phyloP scores from a whole-genome alignment of 805 yeast species.

The Yamadazyma philogaea region DNA sequence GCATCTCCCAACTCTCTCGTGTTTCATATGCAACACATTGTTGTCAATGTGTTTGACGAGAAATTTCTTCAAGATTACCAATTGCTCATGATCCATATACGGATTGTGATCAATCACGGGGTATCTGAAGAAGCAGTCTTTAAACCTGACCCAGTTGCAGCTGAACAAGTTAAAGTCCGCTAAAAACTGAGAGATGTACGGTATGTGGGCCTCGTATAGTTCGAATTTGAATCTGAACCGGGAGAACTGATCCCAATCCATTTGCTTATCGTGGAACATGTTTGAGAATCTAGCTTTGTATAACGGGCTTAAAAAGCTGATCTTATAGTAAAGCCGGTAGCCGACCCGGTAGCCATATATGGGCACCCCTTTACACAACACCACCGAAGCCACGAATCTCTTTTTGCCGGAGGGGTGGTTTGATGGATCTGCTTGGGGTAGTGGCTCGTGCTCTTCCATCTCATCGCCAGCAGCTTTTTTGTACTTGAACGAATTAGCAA shows the following conservation, averaged over 20 bases:
- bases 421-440: background rate
- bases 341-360: constrained; percentile 82
- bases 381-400: constrained; percentile 55
- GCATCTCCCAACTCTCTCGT: constrained; percentile 57
- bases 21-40: constrained; percentile 30
- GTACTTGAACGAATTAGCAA: constrained; percentile 21
- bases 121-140: constrained; percentile 48
- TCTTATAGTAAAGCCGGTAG: constrained; percentile 61
- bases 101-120: constrained; percentile 41
- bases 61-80: constrained; percentile 14
- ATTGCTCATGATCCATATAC: constrained; percentile 8
- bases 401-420: constrained; percentile 13
- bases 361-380: constrained; percentile 70
- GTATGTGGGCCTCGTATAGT: constrained; percentile 74
- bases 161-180: constrained; percentile 83
- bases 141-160: constrained; percentile 68
- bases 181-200: constrained; percentile 71
- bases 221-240: constrained; percentile 8
- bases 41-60: constrained; percentile 14
- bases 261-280: constrained; percentile 33
- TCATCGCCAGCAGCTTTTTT: constrained; percentile 5
- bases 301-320: constrained; percentile 63
- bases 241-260: constrained; percentile 7
- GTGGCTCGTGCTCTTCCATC: constrained; percentile 13
- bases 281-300: constrained; percentile 51